Conservation (phyloP, 768 basidiomycete genomes). For the Hericium rajendrae region DNA sequence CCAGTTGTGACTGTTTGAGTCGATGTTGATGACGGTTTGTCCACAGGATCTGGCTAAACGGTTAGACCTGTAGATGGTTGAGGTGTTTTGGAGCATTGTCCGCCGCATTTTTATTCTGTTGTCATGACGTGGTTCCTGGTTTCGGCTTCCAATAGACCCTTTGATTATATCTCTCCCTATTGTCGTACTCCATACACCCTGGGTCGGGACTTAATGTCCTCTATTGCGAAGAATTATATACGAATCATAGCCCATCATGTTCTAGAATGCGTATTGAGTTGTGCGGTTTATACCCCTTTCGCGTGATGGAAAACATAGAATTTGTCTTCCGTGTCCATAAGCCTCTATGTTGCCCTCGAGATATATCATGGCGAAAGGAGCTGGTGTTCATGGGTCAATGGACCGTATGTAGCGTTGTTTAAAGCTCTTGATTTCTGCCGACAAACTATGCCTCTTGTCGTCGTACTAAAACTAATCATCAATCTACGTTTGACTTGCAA, state of each 20-base stretch:
- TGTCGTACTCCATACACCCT: constrained; percentile 12
- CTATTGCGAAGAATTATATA: neutral
- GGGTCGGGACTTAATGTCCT: constrained; percentile 14
- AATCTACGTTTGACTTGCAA: neutral
- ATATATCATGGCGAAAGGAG: neutral
- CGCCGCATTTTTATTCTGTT: constrained; percentile 22
- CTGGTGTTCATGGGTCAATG: neutral
- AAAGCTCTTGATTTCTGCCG: no score
- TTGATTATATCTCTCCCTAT: constrained; percentile 22
- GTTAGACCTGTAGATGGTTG: constrained; percentile 12
- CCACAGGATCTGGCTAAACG: constrained; percentile 33
- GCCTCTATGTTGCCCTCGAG: no score
- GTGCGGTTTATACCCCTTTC: no score
- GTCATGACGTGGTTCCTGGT: constrained; percentile 16
- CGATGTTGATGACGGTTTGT: neutral
- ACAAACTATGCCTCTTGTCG: neutral
- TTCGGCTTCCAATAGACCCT: constrained; percentile 24
- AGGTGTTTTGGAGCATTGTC: constrained; percentile 10
- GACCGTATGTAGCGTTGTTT: neutral
- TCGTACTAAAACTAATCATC: neutral
- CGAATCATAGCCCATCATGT: neutral
- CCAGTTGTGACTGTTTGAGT: neutral
- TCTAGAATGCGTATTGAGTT: neutral
- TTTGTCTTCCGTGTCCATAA: no score
- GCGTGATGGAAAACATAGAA: no score